Conservation (phyloP, 202 grass and related monocot species). For the Hordeum pubiflorum region DNA sequence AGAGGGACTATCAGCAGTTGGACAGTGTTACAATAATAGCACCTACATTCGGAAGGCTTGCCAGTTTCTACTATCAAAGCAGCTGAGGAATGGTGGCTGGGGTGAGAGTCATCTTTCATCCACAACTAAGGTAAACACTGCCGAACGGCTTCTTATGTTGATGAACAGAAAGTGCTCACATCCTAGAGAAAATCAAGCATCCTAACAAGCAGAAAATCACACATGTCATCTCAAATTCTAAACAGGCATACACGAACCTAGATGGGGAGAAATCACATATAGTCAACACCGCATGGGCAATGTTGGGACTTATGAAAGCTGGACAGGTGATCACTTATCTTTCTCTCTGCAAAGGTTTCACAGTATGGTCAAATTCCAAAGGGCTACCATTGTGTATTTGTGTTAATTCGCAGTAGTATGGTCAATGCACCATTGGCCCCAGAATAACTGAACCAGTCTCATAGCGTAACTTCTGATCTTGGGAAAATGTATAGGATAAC, state of each 20-base stretch:
- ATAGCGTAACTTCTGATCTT: neutral
- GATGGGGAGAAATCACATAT: constrained; percentile 49
- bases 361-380: neutral
- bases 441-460: neutral
- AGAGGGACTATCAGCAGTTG: constrained; percentile 52
- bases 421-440: neutral
- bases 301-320: constrained; percentile 71
- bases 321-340: constrained; percentile 49
- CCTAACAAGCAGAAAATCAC: neutral
- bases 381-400: no score
- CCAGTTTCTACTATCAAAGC: constrained; percentile 64
- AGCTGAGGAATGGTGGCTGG: constrained; percentile 62
- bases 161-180: neutral
- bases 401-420: neutral
- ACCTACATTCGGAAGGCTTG: constrained; percentile 43
- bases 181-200: neutral
- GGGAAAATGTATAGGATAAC: neutral
- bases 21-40: constrained; percentile 44
- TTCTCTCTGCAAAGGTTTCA: neutral
- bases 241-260: constrained; percentile 69
- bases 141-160: neutral
- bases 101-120: constrained; percentile 84
- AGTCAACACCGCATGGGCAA: constrained; percentile 69
- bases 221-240: neutral
- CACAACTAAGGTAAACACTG: constrained; percentile 51